phyloP scores from a whole-genome alignment of 108 stramenopile genomes.

The Fragilaria crotonensis region DNA sequence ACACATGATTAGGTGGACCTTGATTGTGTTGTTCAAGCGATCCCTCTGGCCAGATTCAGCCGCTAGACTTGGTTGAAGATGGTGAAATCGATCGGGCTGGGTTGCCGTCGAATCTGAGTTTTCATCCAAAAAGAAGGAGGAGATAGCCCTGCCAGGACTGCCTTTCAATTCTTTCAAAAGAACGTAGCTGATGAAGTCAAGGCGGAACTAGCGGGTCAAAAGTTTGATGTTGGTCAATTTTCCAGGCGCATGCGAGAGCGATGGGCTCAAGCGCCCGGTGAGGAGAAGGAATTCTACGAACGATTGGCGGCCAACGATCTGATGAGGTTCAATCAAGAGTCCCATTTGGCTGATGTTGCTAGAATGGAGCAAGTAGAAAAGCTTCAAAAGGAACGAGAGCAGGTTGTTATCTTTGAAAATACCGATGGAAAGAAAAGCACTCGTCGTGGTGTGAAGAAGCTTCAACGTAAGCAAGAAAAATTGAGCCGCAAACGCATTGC shows the following conservation, averaged over 20 bases:
- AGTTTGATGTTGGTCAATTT: slow-evolving; percentile 56
- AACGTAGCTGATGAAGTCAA: slow-evolving; percentile 47
- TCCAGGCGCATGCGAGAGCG: slow-evolving; percentile 41
- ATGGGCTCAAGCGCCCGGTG: slow-evolving; percentile 44
- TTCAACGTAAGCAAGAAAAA: slow-evolving; percentile 36
- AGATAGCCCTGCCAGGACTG: slow-evolving; percentile 55
- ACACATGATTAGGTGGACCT: too few relatives aligned
- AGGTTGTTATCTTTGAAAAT: slow-evolving; percentile 45
- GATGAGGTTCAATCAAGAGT: slow-evolving; percentile 54
- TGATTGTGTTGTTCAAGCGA: too few relatives aligned
- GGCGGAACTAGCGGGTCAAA: slow-evolving; percentile 29
- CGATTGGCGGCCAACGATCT: slow-evolving; percentile 46
- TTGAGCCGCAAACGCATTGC: slow-evolving; percentile 8
- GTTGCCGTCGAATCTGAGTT: slow-evolving; percentile 79
- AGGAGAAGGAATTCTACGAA: slow-evolving; percentile 40
- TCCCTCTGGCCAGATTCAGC: too few relatives aligned
- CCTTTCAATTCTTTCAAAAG: slow-evolving; percentile 68
- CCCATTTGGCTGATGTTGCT: slow-evolving; percentile 64
- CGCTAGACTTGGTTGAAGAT: too few relatives aligned
- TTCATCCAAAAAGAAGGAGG: slow-evolving; percentile 11
- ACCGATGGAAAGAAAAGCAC: slow-evolving; percentile 25
- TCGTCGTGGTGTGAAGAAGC: slow-evolving; percentile 31
- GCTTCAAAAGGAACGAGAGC: slow-evolving; percentile 41
- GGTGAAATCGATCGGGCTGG: slow-evolving; percentile 68
- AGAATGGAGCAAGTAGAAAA: slow-evolving; percentile 48